Base-by-base conservation (phyloP, 2,329 filamentous ascomycete species). In the Colletotrichum sp. region DNA sequence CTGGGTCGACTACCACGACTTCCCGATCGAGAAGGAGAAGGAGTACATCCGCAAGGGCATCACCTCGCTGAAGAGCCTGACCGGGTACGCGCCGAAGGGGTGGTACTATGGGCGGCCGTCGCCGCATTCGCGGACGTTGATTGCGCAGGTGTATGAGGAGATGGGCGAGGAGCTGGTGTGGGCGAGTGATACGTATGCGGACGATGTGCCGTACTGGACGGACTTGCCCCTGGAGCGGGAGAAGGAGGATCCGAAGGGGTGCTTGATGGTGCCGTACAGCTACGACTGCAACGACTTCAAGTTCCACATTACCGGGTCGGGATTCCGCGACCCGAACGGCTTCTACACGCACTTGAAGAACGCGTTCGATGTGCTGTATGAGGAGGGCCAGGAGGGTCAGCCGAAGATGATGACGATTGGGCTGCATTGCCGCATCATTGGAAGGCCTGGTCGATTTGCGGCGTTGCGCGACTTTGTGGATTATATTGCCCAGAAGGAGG, bases 341-440 rank as follows among this genome's bases (percentile, higher is more conserved):
- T 89, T 89, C 79, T 85, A 83, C 70, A 79, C 78, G 77, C 87
- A 91, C 76, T 77, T 90, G 18, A 88, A 88, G 81, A 86, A 86
- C 24, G 87, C 89, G 0, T 91, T 91, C 68, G 89, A 91, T 78
- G 86, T 89, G 21, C 79, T 91, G 36, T 90, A 90, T 73, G 87
- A 87, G 34, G 89, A 90, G 76, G 89, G 88, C 1, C 80, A 84
- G 67, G 83, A 83, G 13, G 88, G 88, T 1, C 80, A 80, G 77
- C 88, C 88, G 6, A 90, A 89, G 82, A 91, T 91, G 89, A 91
- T 91, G 89, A 91, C 89, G 0, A 85, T 91, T 28, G 88, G 87
- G 3, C 79, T 91, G 30, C 89, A 91, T 79, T 90, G 88, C 76
- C 84, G 89, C 8, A 88, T 89, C 70, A 86, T 88, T 43, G 89